These are phyloP conservation scores for Hibiscus mutabilis DNA, from an alignment of 345 rosid species.

Conservation along the genomic window DNA sequence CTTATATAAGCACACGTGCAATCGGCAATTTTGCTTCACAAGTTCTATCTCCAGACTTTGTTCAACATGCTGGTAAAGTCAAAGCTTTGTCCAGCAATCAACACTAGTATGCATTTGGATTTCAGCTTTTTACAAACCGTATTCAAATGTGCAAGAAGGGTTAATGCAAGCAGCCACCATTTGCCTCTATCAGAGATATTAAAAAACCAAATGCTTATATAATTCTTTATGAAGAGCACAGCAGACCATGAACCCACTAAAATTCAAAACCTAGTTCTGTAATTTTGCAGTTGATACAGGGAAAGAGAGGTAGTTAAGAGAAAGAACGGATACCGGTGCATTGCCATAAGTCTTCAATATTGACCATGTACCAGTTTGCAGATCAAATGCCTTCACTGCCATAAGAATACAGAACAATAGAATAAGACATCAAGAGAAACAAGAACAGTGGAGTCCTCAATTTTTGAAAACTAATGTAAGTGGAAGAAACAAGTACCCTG, in stretches of 20 bases:
- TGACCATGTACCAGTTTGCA: constrained; percentile 72
- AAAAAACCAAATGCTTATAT: not conserved
- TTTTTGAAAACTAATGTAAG: not conserved
- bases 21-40: not conserved
- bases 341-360: constrained; percentile 89
- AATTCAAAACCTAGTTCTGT: not conserved
- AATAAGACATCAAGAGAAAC: not conserved
- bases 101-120: not conserved
- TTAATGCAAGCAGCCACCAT: not conserved
- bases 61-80: not conserved
- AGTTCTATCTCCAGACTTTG: not conserved
- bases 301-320: constrained; percentile 8
- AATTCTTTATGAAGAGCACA: not conserved
- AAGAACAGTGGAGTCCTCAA: constrained; percentile 1
- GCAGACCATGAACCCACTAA: not conserved
- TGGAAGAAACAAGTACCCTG: constrained; percentile 43
- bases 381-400: constrained; percentile 88
- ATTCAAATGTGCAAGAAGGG: not conserved
- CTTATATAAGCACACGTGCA: not conserved
- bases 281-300: constrained; percentile 13
- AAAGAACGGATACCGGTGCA: constrained; percentile 62
- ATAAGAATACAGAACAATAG: constrained; percentile 14
- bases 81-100: not conserved
- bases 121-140: not conserved
- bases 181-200: not conserved